Conservation (phyloP, 495 filamentous ascomycete species). For the Tirmania nivea region DNA sequence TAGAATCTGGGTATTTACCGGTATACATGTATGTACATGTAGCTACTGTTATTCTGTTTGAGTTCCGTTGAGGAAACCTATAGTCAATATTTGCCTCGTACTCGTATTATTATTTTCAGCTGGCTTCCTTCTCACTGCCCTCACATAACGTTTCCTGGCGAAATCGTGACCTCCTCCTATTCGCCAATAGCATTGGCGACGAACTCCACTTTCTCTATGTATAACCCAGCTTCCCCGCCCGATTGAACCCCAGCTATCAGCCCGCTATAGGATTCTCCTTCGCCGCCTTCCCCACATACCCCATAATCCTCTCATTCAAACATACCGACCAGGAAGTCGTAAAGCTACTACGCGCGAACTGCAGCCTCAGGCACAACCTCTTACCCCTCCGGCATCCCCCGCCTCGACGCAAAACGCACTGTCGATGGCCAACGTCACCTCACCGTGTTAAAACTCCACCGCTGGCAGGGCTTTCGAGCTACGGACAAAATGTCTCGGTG, state of each 20-base stretch:
- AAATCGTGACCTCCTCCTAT: slow-evolving; percentile 68
- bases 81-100: too few relatives aligned
- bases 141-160: slow-evolving; percentile 52
- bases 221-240: slow-evolving; percentile 11
- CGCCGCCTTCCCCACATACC: slow-evolving; percentile 68
- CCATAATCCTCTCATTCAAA: slow-evolving; percentile 72
- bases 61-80: too few relatives aligned
- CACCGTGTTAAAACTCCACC: slow-evolving; percentile 52
- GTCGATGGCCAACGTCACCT: slow-evolving; percentile 76
- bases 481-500: slow-evolving; percentile 56
- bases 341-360: slow-evolving; percentile 57
- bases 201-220: slow-evolving; percentile 85
- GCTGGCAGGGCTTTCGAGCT: slow-evolving; percentile 58
- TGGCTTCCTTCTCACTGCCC: slow-evolving; percentile 43
- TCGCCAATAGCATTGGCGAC: slow-evolving; percentile 77
- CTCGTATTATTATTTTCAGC: too few relatives aligned
- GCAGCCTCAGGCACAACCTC: slow-evolving; percentile 29
- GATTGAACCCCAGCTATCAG: slow-evolving; percentile 2
- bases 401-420: slow-evolving; percentile 48
- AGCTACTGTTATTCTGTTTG: too few relatives aligned
- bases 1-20: too few relatives aligned
- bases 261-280: slow-evolving; percentile 50
- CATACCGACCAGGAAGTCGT: slow-evolving; percentile 53
- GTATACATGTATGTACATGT: too few relatives aligned
- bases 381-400: slow-evolving; percentile 40